Base-by-base conservation (phyloP, 2,329 filamentous ascomycete species). In the Exophiala viscosa region DNA sequence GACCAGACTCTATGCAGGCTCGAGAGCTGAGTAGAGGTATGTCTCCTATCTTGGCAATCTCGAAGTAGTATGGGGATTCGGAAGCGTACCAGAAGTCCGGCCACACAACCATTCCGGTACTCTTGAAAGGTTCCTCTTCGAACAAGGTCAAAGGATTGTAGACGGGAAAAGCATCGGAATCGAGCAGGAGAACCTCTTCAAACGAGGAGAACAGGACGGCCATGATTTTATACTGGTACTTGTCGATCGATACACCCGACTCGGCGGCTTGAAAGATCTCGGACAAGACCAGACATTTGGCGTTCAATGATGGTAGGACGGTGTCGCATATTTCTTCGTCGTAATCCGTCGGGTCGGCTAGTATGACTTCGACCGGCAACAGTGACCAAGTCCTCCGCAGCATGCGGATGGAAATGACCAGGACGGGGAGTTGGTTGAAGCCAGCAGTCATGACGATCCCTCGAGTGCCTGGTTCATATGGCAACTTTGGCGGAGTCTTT, bases 151-250 rank as follows among this genome's bases (percentile, higher is more conserved):
- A 40, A 0, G 75, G 74, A 46, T 76, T 69, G 40, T 71, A 67
- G 18, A 75, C 64, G 10, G 80, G 78, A 60, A 82, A 80, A 55
- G 73, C 73, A 60, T 83, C 80, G 50, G 77, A 76, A 60, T 84
- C 81, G 61, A 84, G 74, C 65, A 80, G 82, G 14, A 84, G 69
- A 9, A 81, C 73, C 48, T 82, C 73, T 61, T 82, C 76, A 58
- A 82, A 84, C 3, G 78, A 77, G 1, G 80, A 82, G 56, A 82
- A 77, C 2, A 84, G 68, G 14, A 83, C 74, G 3, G 80, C 71
- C 57, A 82, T 76, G 34, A 77, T 71, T 63, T 83, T 83, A 68
- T 77, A 76, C 61, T 83, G 80, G 61, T 73, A 81, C 8, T 51
- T 51, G 28, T 60, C 53, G 44, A 62, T 48, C 34, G 38, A 43